Base-by-base conservation (phyloP, 148 eudicot genomes). In the Rhododendron henanense region DNA sequence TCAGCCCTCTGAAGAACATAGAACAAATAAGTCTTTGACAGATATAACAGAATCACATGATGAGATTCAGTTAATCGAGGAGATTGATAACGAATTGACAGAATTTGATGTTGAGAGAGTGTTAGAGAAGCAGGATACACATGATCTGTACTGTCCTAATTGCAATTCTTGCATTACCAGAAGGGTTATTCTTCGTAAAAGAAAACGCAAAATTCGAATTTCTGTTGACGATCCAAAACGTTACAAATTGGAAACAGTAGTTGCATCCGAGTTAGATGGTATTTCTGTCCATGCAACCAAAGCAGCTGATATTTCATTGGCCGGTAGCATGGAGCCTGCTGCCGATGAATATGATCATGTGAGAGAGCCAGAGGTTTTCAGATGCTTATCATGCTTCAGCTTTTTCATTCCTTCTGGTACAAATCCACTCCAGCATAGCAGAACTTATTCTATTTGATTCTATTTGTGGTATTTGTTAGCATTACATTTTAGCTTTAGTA, bases 301-400 rank as follows among this genome's bases (percentile, higher is more conserved):
- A 76, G 35, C 81, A 71, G 89, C 73, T 75, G 84, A 88, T 79
- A 79, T 50, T 80, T 83, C 9, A 35, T 35, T 77, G 53, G 86
- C 45, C 73, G 86, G n/a, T 85, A 25, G 10, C 53, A 53, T 41
- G 57, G 3, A 67, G 67, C 87, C 79, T 78, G 90, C 37, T 90
- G 51, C 50, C 10, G 33, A 59, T 59, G 73, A 59, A 47, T 21
- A 35, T 39, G 39, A 37, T 61, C 50, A 5, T 13, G 50, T 3
- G 33, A 57, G 50, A 61, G 35, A 41, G 53, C 84, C 84, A 37
- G 53, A 82, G 73, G 21, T 80, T 50, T 89, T 95, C 85, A 88
- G 93, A 81, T 97, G 98, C 89, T 91, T 94, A 86, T 92, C 98
- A 39, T 97, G 99, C 90, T 93, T 95, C 89, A 91, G 94, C 87